A percentile compares a stretch with the other conserved stretches of the same genome.
phyloP scores from a whole-genome alignment of 108 stramenopile species.

The Tribonema minus region DNA sequence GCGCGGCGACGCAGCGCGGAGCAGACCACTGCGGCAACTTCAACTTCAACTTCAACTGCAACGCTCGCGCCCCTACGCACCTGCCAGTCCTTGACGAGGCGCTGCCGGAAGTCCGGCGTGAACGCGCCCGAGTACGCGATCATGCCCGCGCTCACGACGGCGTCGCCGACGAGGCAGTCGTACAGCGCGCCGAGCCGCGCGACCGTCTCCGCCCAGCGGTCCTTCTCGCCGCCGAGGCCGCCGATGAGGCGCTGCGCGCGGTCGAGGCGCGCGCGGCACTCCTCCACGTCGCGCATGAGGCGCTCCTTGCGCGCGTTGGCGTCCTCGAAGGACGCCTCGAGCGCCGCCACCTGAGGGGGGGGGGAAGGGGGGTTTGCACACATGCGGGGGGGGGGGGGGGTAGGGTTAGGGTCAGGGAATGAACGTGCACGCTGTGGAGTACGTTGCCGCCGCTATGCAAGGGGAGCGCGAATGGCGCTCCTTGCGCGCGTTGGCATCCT shows the following conservation, averaged over 20 bases:
- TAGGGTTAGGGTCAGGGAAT: too few species aligned
- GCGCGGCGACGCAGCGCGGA: too few species aligned
- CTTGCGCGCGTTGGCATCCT: slow-evolving; percentile 50
- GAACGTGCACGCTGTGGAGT: too few species aligned
- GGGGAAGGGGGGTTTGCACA: too few species aligned
- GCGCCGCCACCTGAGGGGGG: slow-evolving; percentile 33
- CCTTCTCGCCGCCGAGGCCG: slow-evolving; percentile 60
- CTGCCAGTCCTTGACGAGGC: slow-evolving; percentile 51
- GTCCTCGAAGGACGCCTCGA: slow-evolving; percentile 54
- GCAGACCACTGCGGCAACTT: too few species aligned
- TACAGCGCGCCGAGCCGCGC: slow-evolving; percentile 43
- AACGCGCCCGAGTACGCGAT: slow-evolving; percentile 62
- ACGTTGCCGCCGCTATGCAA: too few species aligned
- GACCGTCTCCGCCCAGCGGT: slow-evolving; percentile 42
- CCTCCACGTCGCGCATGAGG: slow-evolving; percentile 53
- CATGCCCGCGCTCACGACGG: slow-evolving; percentile 54
- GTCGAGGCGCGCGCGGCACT: slow-evolving; percentile 55
- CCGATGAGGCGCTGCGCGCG: slow-evolving; percentile 63
- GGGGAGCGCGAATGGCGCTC: slow-evolving; percentile 46
- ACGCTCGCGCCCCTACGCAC: too few species aligned
- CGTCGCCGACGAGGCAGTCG: slow-evolving; percentile 57
- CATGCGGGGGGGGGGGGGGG: too few species aligned
- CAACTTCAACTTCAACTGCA: too few species aligned
- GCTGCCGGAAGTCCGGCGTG: slow-evolving; percentile 55
- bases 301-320: slow-evolving; percentile 55